Evolutionary conservation across 768 basidiomycete species (phyloP), one percentile per base, ranked within the genome.

Genomic region (Termitomyces sp.): DNA sequence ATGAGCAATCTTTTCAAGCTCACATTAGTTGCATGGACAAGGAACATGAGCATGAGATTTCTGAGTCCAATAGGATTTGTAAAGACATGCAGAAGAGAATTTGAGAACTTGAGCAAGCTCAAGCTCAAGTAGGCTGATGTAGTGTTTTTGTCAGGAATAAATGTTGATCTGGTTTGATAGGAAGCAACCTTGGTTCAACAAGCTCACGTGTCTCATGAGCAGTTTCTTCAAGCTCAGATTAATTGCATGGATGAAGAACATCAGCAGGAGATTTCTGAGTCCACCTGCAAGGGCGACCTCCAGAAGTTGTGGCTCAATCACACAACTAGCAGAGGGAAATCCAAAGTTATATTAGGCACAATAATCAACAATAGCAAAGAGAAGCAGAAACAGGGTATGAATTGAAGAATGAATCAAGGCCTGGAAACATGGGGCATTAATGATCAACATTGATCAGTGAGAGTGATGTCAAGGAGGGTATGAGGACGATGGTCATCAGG

Each of bases 381-480:
- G 74, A 72, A 12, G 67, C 71, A 12, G 79, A 73, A 15, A 78
- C 65, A 12, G 72, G 64, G 57, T 77, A 81, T 22, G 72, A 65
- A 57, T 74, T 75, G 67, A 81, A 78, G 69, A 82, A 83, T 7
- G 69, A 70, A 46, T 71, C 71, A 16, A 84, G 71, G 31, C 73
- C 75, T n/a, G 72, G 69, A 60, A 85, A 82, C 28, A 77, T 64
- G 39, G 62, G 64, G 34, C 62, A 68, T 3, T 70, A 70, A 48
- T 70, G 72, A 20, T 67, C 64, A n/a, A 70, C 54, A 64, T 86
- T 81, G 59, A 77, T 62, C 44, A 88, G 73, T 45, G 70, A 70
- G 44, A 89, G 71, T 29, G 72, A 74, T 56, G 66, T 72, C 33
- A 87, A 75, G 33, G 70, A 68, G 24, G 83, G 85, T 8, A 77